Evolutionary conservation across 176 grass and related monocot genomes (phyloP).

Genomic region (Oryza australiensis): DNA sequence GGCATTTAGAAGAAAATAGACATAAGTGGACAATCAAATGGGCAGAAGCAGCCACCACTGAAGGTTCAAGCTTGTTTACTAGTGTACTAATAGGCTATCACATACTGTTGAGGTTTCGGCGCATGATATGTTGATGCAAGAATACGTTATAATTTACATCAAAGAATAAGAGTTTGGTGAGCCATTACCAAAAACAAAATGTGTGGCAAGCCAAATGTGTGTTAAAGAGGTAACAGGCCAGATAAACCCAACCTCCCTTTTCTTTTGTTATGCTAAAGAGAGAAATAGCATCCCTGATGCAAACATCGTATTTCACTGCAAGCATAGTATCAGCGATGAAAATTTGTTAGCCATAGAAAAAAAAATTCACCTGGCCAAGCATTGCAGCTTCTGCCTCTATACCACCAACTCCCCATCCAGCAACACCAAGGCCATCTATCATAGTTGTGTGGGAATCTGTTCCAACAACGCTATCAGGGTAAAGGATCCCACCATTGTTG

Average conservation of each 20-base stretch:
- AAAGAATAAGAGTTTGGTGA: background rate
- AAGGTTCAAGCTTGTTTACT: background rate
- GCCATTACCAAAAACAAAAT: background rate
- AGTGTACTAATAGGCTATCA: background rate
- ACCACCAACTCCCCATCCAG: constrained; percentile 97
- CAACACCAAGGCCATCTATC: constrained; percentile 96
- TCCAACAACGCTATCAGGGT: constrained; percentile 91
- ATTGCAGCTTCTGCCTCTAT: constrained; percentile 96
- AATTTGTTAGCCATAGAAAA: constrained; percentile 9
- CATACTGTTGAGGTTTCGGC: background rate
- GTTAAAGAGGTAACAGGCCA: background rate
- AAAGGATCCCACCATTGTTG: constrained; percentile 89
- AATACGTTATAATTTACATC: background rate
- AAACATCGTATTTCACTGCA: background rate
- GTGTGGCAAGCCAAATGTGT: background rate
- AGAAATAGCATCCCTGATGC: background rate
- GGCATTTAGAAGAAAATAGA: constrained; percentile 4
- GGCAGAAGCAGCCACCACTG: background rate
- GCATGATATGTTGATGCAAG: background rate
- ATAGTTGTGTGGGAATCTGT: constrained; percentile 97
- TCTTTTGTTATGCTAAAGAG: background rate
- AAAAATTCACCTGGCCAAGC: constrained; percentile 94
- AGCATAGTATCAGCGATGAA: background rate
- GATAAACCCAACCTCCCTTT: background rate
- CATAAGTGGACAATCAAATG: background rate